These are phyloP conservation scores for Quercus ilex DNA, from an alignment of 306 rosid genomes.

Conservation along the genomic window DNA sequence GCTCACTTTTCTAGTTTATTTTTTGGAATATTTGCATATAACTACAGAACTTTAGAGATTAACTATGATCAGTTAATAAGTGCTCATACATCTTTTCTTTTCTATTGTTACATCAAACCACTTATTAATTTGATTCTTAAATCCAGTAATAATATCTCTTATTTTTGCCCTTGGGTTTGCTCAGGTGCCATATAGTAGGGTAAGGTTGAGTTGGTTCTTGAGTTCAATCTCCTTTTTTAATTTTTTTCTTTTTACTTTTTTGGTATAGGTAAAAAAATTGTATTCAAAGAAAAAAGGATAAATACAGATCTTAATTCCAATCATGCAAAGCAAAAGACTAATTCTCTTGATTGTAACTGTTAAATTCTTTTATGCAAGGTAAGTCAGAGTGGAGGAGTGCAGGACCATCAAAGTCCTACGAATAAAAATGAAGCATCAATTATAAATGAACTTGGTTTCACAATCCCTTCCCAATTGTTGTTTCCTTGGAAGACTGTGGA, in stretches of 20 bases:
- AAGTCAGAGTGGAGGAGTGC: neutral
- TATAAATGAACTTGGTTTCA: neutral
- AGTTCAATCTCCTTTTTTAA: neutral
- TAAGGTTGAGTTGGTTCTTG: neutral
- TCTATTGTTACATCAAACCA: neutral
- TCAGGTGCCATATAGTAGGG: neutral
- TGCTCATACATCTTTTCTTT: neutral
- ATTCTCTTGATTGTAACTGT: neutral
- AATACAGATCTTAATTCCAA: neutral
- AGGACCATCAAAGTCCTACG: neutral
- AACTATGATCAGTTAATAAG: neutral
- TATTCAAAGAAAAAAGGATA: too few relatives aligned
- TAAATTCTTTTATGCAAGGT: neutral
- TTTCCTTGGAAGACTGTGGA: too few relatives aligned
- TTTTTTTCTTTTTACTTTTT: too few relatives aligned
- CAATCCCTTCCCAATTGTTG: too few relatives aligned
- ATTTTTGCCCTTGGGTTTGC: neutral
- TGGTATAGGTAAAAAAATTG: too few relatives aligned
- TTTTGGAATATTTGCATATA: neutral
- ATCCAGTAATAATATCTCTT: neutral
- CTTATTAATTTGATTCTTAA: neutral
- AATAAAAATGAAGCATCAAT: neutral
- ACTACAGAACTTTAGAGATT: neutral
- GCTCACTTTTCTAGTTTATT: neutral
- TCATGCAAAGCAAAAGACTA: neutral